Percentiles rank a stretch among this genome's conserved stretches.
Evolutionary conservation across 495 filamentous ascomycete genomes (phyloP).

Genomic region (Neurospora sp.): DNA sequence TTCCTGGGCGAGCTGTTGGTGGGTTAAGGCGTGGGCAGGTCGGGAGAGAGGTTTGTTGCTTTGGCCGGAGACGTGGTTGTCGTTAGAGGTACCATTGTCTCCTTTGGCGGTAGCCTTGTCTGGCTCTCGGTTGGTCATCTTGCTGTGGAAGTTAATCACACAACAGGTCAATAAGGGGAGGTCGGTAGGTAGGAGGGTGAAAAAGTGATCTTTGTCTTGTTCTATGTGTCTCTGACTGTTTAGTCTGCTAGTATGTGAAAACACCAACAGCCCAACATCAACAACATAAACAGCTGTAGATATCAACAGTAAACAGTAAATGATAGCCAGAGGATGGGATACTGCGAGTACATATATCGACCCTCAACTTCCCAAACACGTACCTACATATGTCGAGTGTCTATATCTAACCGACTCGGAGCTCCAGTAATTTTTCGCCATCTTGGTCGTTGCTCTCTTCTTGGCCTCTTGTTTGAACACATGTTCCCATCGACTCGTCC

Average conservation of each 20-base stretch:
- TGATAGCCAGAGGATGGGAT: no score
- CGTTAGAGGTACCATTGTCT: not conserved
- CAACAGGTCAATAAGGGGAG: not conserved
- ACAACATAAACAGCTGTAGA: not conserved
- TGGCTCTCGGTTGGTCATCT: not conserved
- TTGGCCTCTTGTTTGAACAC: not conserved
- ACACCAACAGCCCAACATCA: not conserved
- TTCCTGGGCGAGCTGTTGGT: constrained; percentile 44
- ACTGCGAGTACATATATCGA: not conserved
- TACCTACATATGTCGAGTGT: no score
- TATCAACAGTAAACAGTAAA: no score
- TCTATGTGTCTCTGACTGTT: not conserved
- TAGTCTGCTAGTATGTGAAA: not conserved
- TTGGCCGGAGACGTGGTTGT: constrained; percentile 41
- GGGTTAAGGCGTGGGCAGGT: constrained; percentile 55
- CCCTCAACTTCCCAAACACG: no score
- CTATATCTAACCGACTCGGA: no score
- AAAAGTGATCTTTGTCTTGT: not conserved
- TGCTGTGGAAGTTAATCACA: not conserved
- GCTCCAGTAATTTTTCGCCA: no score
- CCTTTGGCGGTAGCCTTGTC: not conserved
- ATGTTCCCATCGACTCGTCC: not conserved
- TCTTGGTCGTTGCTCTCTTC: not conserved
- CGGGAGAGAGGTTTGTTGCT: constrained; percentile 42
- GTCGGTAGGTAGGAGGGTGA: no score